Conservation (phyloP, 2,329 filamentous ascomycete genomes). For the Xylariaceae sp. region DNA sequence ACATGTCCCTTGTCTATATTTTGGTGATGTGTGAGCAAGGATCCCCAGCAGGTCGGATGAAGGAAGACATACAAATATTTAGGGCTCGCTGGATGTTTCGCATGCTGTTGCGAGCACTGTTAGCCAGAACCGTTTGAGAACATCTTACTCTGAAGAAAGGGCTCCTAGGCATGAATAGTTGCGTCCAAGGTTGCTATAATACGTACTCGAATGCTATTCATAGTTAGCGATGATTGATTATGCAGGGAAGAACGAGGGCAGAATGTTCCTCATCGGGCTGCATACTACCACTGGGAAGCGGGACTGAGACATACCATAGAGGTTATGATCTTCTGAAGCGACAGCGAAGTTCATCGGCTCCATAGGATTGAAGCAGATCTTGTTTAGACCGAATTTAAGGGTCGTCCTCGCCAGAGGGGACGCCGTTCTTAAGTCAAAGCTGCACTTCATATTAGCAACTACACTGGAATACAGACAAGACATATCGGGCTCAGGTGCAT, state of each 20-base stretch:
- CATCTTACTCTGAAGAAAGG: not conserved
- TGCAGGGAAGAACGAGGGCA: no score
- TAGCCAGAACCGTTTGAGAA: not conserved
- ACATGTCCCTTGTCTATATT: constrained; percentile 27
- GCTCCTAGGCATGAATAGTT: not conserved
- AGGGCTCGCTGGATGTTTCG: constrained; percentile 16
- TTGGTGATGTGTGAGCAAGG: constrained; percentile 12
- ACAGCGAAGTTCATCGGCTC: constrained; percentile 83
- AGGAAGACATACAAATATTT: constrained; percentile 44
- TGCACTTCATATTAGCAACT: no score
- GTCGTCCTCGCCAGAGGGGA: constrained; percentile 76
- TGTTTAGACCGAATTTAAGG: constrained; percentile 77
- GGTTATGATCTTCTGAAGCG: constrained; percentile 81
- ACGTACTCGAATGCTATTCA: constrained; percentile 75
- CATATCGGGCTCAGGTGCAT: no score
- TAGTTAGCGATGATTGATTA: constrained; percentile 37
- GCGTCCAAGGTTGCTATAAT: not conserved
- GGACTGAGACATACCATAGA: constrained; percentile 34
- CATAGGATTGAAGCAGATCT: constrained; percentile 91
- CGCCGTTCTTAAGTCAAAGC: constrained; percentile 87
- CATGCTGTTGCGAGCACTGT: constrained; percentile 13
- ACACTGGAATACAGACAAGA: no score
- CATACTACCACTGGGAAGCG: no score
- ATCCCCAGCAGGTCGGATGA: constrained; percentile 54
- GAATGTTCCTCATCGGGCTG: no score